phyloP scores from a whole-genome alignment of 108 stramenopile species.

The Ochromonas danica region DNA sequence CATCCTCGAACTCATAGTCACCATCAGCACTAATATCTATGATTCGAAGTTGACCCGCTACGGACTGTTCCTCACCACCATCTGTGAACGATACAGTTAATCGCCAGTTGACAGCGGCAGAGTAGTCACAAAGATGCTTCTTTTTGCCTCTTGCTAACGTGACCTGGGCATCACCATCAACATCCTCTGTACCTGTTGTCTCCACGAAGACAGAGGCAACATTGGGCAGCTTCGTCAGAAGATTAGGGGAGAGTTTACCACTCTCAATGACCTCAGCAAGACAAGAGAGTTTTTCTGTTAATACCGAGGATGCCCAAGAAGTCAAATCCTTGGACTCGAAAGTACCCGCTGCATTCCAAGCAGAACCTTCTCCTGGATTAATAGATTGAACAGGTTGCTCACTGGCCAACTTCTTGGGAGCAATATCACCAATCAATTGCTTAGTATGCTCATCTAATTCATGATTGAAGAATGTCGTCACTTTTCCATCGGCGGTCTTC shows the following conservation, averaged over 20 bases:
- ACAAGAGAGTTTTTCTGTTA: neutral
- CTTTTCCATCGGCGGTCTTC: slow-evolving; percentile 25
- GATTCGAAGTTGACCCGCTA: neutral
- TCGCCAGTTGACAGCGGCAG: neutral
- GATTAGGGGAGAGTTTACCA: neutral
- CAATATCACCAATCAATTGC: slow-evolving; percentile 31
- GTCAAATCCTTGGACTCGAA: slow-evolving; percentile 29
- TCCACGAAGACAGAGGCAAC: neutral
- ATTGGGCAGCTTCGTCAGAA: neutral
- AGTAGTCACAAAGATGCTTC: slow-evolving; percentile 31
- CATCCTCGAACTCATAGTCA: slow-evolving; percentile 19
- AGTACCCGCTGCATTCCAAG: slow-evolving; percentile 38
- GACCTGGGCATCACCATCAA: neutral
- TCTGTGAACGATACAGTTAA: neutral
- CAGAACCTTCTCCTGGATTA: slow-evolving; percentile 7
- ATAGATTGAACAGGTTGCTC: neutral
- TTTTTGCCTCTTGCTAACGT: slow-evolving; percentile 6
- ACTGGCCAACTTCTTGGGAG: slow-evolving; percentile 34
- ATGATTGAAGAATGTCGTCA: slow-evolving; percentile 40
- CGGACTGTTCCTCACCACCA: neutral
- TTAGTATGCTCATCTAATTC: slow-evolving; percentile 38
- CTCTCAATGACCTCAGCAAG: neutral
- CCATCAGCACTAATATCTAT: slow-evolving; percentile 7
- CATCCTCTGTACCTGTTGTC: neutral
- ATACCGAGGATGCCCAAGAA: neutral